These are phyloP conservation scores for Xylaria nigripes DNA, from an alignment of 495 filamentous ascomycete species.

Conservation along the genomic window DNA sequence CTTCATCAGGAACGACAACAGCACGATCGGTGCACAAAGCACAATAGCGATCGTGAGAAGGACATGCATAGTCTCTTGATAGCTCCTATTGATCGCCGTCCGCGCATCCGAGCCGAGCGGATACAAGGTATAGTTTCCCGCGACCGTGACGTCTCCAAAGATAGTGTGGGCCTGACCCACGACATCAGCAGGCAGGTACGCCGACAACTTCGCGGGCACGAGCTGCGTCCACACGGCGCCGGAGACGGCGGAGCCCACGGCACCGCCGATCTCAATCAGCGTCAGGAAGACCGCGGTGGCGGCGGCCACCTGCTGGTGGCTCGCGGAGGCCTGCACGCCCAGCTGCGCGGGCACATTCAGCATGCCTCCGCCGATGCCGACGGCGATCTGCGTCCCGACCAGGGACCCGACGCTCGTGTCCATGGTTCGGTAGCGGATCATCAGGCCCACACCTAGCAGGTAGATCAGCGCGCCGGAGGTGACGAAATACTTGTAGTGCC, in stretches of 20 bases:
- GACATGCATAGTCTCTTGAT: constrained; percentile 44
- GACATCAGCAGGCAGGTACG: constrained; percentile 47
- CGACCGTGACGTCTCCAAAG: constrained; percentile 43
- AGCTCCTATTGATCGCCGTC: constrained; percentile 45
- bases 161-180: constrained; percentile 36
- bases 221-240: constrained; percentile 56
- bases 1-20: constrained; percentile 37
- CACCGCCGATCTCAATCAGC: constrained; percentile 50
- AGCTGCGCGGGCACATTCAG: constrained; percentile 53
- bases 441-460: constrained; percentile 53
- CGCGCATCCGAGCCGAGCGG: constrained; percentile 38
- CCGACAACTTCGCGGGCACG: constrained; percentile 40
- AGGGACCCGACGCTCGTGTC: constrained; percentile 46
- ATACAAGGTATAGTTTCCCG: constrained; percentile 36
- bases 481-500: constrained; percentile 43
- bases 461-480: constrained; percentile 48
- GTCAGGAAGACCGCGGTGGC: constrained; percentile 53
- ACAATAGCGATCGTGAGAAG: constrained; percentile 42
- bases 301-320: constrained; percentile 53
- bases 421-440: constrained; percentile 57
- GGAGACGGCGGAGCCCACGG: constrained; percentile 52
- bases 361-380: constrained; percentile 54
- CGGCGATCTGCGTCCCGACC: constrained; percentile 61
- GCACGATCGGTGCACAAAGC: constrained; percentile 36
- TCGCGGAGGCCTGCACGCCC: constrained; percentile 49